phyloP scores from a whole-genome alignment of 2,329 filamentous ascomycete species.

The Pseudogymnoascus sp. region DNA sequence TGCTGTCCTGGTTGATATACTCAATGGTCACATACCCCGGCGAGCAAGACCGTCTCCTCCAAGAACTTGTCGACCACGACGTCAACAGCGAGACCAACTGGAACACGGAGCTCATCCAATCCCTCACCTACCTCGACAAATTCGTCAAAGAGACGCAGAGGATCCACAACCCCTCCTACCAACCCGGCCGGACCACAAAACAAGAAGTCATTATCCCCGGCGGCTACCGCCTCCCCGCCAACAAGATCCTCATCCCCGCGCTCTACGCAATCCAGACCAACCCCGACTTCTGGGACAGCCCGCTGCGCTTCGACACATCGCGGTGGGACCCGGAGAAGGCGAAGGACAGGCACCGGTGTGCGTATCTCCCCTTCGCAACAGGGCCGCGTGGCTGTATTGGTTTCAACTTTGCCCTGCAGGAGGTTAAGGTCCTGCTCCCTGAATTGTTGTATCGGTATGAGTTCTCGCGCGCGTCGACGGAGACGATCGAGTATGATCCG shows the following conservation, averaged over 20 bases:
- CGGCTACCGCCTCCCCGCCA: conserved; percentile 36
- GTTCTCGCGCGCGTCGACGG: conserved; percentile 28
- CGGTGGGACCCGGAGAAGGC: conserved; percentile 19
- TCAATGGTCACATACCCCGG: conserved; percentile 35
- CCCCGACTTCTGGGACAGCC: conserved; percentile 18
- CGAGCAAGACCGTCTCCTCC: conserved; percentile 37
- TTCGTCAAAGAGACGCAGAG: conserved; percentile 40
- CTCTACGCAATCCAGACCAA: conserved; percentile 21
- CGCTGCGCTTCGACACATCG: conserved; percentile 17
- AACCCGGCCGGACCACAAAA: conserved; percentile 38
- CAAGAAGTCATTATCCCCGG: conserved; percentile 37
- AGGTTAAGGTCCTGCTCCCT: conserved; percentile 32
- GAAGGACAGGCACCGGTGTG: conserved; percentile 15
- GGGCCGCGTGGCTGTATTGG: conserved; percentile 33
- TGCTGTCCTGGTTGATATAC: conserved; percentile 41
- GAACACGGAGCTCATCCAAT: conserved; percentile 29
- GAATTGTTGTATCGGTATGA: conserved; percentile 33
- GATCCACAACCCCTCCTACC: conserved; percentile 39
- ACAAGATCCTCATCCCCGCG: conserved; percentile 21
- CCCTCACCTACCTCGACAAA: conserved; percentile 33
- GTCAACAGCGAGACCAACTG: conserved; percentile 27
- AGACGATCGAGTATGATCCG: conserved; percentile 33
- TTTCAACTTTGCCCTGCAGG: conserved; percentile 34
- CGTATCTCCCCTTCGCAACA: conserved; percentile 32
- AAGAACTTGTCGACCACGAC: conserved; percentile 36